phyloP scores from a whole-genome alignment of 148 eudicot genomes.

The Rhododendron simsii region DNA sequence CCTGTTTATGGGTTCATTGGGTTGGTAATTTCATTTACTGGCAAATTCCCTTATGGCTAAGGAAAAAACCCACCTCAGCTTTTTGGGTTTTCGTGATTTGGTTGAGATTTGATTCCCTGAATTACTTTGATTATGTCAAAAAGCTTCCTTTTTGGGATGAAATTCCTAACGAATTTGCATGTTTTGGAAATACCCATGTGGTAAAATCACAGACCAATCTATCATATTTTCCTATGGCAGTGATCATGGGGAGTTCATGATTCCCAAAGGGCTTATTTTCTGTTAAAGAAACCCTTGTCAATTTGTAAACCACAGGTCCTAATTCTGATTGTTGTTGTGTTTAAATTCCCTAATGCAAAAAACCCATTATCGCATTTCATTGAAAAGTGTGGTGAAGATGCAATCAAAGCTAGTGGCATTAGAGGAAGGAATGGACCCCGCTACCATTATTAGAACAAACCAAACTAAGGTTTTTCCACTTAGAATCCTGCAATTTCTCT shows the following conservation, averaged over 20 bases:
- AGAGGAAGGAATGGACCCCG: constrained; percentile 26
- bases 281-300: neutral
- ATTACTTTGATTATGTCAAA: neutral
- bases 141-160: neutral
- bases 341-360: neutral
- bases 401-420: constrained; percentile 19
- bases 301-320: neutral
- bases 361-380: neutral
- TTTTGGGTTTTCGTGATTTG: neutral
- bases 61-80: neutral
- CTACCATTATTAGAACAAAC: neutral
- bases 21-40: neutral
- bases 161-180: neutral
- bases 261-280: neutral
- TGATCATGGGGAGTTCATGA: neutral
- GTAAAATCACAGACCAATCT: neutral
- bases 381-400: constrained; percentile 2
- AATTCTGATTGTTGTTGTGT: neutral
- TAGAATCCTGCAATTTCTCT: constrained; percentile 26
- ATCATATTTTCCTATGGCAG: neutral
- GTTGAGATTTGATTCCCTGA: neutral
- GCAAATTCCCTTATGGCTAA: neutral
- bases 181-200: neutral
- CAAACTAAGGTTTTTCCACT: constrained; percentile 22
- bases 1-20: neutral